These are phyloP conservation scores for Canariomyces notabilis DNA, from an alignment of 2,329 filamentous ascomycete species.

Conservation along the genomic window DNA sequence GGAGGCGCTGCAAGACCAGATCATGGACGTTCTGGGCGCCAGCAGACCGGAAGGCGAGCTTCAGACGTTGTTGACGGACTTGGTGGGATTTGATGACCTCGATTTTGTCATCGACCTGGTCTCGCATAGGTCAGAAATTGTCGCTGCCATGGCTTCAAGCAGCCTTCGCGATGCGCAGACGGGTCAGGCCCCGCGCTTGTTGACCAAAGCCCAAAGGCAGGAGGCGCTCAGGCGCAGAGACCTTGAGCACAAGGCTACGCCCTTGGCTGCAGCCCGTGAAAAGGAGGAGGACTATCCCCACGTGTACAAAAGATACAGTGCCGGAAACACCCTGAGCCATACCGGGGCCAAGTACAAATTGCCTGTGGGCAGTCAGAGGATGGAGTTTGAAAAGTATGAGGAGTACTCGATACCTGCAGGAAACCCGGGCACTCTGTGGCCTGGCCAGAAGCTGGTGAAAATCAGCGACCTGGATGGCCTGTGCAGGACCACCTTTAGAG, in stretches of 20 bases:
- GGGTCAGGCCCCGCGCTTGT: conserved; percentile 44
- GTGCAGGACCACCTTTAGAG: conserved; percentile 86
- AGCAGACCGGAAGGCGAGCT: conserved; percentile 71
- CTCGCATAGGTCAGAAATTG: conserved; percentile 65
- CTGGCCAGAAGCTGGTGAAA: conserved; percentile 67
- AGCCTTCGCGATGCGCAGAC: conserved; percentile 7
- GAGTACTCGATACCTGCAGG: conserved; percentile 84
- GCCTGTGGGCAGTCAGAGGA: conserved; percentile 67
- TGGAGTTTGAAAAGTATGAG: conserved; percentile 74
- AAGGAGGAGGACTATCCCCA: conserved; percentile 82
- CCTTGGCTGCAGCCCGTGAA: conserved; percentile 65
- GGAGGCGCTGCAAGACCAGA: conserved; percentile 69
- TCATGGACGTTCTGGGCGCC: conserved; percentile 68
- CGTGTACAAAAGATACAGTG: conserved; percentile 78
- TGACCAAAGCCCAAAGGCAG: conserved; percentile 73
- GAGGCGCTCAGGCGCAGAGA: conserved; percentile 72
- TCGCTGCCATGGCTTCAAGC: conserved; percentile 41
- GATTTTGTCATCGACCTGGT: conserved; percentile 93
- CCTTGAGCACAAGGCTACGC: conserved; percentile 72
- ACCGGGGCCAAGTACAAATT: conserved; percentile 78
- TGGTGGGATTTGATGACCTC: conserved; percentile 88
- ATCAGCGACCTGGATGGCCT: conserved; percentile 84
- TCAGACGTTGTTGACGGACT: conserved; percentile 84
- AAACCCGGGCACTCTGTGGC: conserved; percentile 67
- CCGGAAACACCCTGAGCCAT: conserved; percentile 78